A percentile compares a stretch with the other conserved stretches of the same genome.
phyloP scores from a whole-genome alignment of 177 flowering plant species.

The Tripterygium wilfordii region DNA sequence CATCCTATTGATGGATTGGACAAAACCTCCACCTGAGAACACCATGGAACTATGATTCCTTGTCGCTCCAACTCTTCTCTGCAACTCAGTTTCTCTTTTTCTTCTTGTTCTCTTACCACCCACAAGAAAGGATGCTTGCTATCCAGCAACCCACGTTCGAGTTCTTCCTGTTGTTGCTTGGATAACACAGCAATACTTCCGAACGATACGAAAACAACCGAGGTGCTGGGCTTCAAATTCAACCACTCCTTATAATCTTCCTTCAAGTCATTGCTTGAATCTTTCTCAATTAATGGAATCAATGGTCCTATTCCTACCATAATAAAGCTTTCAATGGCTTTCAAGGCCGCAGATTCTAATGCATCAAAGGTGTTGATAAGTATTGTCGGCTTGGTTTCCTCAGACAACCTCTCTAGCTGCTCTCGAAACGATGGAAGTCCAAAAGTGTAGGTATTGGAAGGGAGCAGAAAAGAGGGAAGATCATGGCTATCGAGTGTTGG shows the following conservation, averaged over 20 bases:
- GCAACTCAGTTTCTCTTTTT: conserved; percentile 4
- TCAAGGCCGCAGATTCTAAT: conserved; percentile 25
- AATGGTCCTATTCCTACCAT: conserved; percentile 36
- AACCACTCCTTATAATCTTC: conserved; percentile 34
- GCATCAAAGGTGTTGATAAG: conserved; percentile 41
- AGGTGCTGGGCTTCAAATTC: conserved; percentile 20
- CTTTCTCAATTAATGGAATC: conserved; percentile 26
- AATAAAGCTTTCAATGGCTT: conserved; percentile 9
- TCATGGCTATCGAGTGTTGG: conserved; percentile 28
- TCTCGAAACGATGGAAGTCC: conserved; percentile 2
- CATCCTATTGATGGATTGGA: conserved; percentile 45
- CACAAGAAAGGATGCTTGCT: conserved; percentile 38
- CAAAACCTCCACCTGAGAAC: conserved; percentile 45
- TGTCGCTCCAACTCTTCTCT: conserved; percentile 13
- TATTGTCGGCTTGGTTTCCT: conserved; percentile 18
- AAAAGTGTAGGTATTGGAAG: conserved; percentile 1
- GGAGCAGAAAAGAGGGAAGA: conserved; percentile 36
- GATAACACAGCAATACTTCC: conserved; percentile 28
- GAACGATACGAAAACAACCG: conserved; percentile 48
- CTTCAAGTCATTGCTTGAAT: conserved; percentile 8
- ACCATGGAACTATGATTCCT: conserved; percentile 51
- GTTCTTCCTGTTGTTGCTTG: conserved; percentile 32
- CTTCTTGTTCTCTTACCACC: conserved; percentile 30
- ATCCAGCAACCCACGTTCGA: conserved; percentile 20
- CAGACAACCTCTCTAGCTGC: conserved; percentile 9